Evolutionary conservation across 441 rosid species (phyloP).

Genomic region (Eruca vesicaria): DNA sequence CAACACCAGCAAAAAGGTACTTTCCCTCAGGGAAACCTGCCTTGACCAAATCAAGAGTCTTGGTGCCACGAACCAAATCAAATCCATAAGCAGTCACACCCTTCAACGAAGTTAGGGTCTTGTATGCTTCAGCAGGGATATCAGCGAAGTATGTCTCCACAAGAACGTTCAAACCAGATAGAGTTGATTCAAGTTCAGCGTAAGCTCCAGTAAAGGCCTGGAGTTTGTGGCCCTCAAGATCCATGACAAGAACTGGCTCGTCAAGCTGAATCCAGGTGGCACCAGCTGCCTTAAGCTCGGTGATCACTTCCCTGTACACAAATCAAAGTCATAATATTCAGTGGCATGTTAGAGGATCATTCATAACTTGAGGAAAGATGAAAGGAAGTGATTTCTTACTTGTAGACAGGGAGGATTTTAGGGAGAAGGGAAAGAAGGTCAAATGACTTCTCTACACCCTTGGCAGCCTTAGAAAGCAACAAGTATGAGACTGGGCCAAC

Average conservation of each 20-base stretch:
- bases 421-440: constrained; percentile 83
- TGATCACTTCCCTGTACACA: constrained; percentile 72
- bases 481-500: constrained; percentile 96
- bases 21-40: constrained; percentile 76
- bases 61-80: constrained; percentile 91
- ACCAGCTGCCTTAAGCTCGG: constrained; percentile 96
- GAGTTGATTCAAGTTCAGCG: constrained; percentile 70
- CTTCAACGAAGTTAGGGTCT: constrained; percentile 84
- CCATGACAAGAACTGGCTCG: constrained; percentile 90
- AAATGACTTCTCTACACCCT: constrained; percentile 89
- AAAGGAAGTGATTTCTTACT: constrained; percentile 46
- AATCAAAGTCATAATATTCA: background rate
- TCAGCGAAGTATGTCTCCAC: constrained; percentile 97
- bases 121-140: constrained; percentile 77
- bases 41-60: constrained; percentile 86
- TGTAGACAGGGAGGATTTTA: constrained; percentile 81
- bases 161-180: constrained; percentile 83
- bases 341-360: constrained; percentile 20
- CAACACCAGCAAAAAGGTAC: constrained; percentile 93
- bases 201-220: constrained; percentile 84
- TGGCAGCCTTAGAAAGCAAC: constrained; percentile 90
- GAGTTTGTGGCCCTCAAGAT: constrained; percentile 85
- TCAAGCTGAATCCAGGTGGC: constrained; percentile 97
- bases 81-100: constrained; percentile 84
- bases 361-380: background rate